Conservation (phyloP, 805 yeast genomes). For the Cephaloascus fragrans region DNA sequence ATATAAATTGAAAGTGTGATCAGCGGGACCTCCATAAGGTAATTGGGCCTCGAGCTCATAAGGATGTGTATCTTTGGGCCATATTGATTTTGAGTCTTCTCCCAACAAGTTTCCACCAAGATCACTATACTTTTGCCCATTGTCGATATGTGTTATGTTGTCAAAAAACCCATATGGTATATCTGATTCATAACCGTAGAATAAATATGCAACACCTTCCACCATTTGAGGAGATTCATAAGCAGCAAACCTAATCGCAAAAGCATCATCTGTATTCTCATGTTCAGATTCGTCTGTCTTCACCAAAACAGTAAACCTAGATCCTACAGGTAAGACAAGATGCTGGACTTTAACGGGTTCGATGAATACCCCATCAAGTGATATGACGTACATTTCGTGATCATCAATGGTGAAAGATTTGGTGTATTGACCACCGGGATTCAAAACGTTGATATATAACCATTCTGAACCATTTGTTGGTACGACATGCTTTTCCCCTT, state of each 20-base stretch:
- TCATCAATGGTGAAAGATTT: conserved; percentile 22
- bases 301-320: conserved; percentile 16
- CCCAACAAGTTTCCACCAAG: conserved; percentile 12
- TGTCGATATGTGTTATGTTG: conserved; percentile 2
- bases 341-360: conserved; percentile 14
- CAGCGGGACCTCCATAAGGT: conserved; percentile 9
- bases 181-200: conserved; percentile 9
- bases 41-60: conserved; percentile 6
- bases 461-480: conserved; percentile 12
- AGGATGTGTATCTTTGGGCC: conserved; percentile 12
- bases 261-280: conserved; percentile 8
- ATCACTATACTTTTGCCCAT: conserved; percentile 13
- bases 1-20: conserved; percentile 16
- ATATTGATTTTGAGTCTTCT: conserved; percentile 2
- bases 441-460: conserved; percentile 18
- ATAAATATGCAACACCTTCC: conserved; percentile 16
- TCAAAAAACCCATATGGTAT: conserved; percentile 1
- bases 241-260: conserved; percentile 17
- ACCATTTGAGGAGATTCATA: conserved; percentile 16
- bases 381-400: conserved; percentile 17
- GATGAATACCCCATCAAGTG: conserved; percentile 21
- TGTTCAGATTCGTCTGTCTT: conserved; percentile 12
- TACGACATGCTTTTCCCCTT: conserved; percentile 9
- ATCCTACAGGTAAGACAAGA: conserved; percentile 20
- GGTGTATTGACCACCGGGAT: conserved; percentile 23